Evolutionary conservation across 495 filamentous ascomycete species (phyloP), one percentile per base, ranked within the genome.

Genomic region (Lasiosphaeria miniovina): DNA sequence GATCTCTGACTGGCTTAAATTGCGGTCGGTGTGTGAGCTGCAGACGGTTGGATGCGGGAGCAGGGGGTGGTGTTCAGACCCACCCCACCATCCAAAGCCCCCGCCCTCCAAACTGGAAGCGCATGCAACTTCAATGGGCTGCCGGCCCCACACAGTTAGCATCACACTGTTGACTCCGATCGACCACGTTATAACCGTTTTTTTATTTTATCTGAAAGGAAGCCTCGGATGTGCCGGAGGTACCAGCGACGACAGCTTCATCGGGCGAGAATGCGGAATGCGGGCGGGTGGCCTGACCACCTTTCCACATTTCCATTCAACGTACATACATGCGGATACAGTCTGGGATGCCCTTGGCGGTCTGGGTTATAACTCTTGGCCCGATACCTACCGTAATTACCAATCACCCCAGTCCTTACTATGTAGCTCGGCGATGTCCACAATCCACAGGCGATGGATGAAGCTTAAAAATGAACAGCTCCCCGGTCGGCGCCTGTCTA

Each of bases 341-440:
- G 24, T 0, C 24, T 24, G 24, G 24, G 50, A 40, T 59, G 57
- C 36, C 40, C 57, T 59, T 24, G 24, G 24, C 24, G 24, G 24
- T 24, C 24, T 24, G 24, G 24, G 15, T 48, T 46, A 48, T 51
- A 33, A 48, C 17, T 46, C 43, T 46, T 46, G 43, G 38, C 38
- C 38, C 43, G 5, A 46, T 35, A 31, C 55, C 36, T 33, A 50
- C 33, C 38, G 55, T 32, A 53, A 59, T 53, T 59, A 59, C 57
- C 57, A 59, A 59, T 54, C 50, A 41, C 45, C 48, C 32, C 48
- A 6, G 36, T 46, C 31, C 33, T 36, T 24, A 24, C 24, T 24
- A 41, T n/a, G 4, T 46, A 46, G 12, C 43, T 46, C 24, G 24
- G 24, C 24, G 24, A 24, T 24, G 11, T 46, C 43, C 43, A n/a